phyloP scores from a whole-genome alignment of 352 stramenopile genomes.

The Globisporangium okanoganense region DNA sequence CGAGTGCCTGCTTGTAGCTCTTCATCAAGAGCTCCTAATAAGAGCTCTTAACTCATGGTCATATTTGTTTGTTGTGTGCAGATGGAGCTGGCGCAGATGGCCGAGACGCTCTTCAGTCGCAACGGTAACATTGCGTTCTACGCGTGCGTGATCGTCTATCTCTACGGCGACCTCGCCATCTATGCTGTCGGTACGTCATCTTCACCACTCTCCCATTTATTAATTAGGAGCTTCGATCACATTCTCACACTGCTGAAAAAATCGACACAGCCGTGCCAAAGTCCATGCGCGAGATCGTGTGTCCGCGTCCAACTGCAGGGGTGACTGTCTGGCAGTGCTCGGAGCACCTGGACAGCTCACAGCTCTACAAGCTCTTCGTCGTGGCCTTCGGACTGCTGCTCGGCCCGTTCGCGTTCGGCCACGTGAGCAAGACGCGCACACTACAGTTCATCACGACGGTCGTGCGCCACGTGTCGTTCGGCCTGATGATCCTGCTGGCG shows the following conservation, averaged over 20 bases:
- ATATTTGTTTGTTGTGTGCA: conserved; percentile 15
- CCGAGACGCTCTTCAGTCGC: conserved; percentile 65
- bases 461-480: conserved; percentile 82
- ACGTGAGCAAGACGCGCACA: conserved; percentile 81
- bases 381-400: conserved; percentile 68
- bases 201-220: not conserved
- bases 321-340: conserved; percentile 66
- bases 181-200: conserved; percentile 76
- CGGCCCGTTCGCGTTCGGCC: conserved; percentile 71
- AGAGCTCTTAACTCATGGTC: not conserved
- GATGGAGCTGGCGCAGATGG: conserved; percentile 86
- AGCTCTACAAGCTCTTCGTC: conserved; percentile 83
- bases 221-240: not conserved
- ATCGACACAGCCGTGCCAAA: conserved; percentile 76
- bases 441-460: conserved; percentile 78
- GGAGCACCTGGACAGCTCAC: conserved; percentile 61
- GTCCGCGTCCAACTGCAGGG: conserved; percentile 47
- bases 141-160: conserved; percentile 72
- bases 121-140: conserved; percentile 77
- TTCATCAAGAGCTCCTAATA: not conserved
- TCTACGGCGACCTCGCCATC: conserved; percentile 86
- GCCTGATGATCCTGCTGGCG: conserved; percentile 79
- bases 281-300: conserved; percentile 81
- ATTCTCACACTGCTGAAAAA: not conserved
- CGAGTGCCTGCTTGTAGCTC: not conserved